Base-by-base conservation (phyloP, 2,329 filamentous ascomycete genomes). In the Fusarium stilboides region DNA sequence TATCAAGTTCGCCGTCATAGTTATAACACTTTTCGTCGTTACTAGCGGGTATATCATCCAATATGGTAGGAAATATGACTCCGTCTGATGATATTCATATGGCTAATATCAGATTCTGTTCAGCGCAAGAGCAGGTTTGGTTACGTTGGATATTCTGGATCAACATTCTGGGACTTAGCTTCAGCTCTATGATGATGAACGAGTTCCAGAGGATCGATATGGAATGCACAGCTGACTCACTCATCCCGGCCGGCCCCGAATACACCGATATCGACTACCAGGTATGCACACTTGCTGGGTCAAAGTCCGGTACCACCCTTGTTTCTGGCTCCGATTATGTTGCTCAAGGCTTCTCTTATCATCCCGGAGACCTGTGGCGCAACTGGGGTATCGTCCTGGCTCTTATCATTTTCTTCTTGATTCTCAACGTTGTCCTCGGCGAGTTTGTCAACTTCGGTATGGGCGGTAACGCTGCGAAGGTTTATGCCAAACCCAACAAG, bases 11-110 rank as follows among this genome's bases (percentile, higher is more conserved):
- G 92, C 92, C 8, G 90, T 93, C 7, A 85, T 93, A 1, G 86
- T 94, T 53, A 94, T 97, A 68, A 94, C 92, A 0, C 80, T 94
- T n/a, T 93, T 94, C 72, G 88, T 96, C 26, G 83, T 94, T 20
- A 96, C 93, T 0, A 91, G 90, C 1, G 94, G 94, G 6, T 97
- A 96, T 78, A 81, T 97, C 42, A 95, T 97, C 62, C 93, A 94
- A 76, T 94, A 92, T 77, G 87, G 87, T 91, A 50, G 22, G 22
- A 24, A 24, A 24, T 7, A 5, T 24, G 22, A 24, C 22, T 5
- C 22, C 5, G 22, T 7, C 22, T 24, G 22, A 24, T 5, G 22
- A 24, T 24, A 24, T 24, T 3, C 22, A 3, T 24, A 3, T 24
- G 22, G 22, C 22, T 24, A 24, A 24, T 7, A 24, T 24, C 22